phyloP scores from a whole-genome alignment of 371 early-diverging fungal species.

The Coemansia sp. region DNA sequence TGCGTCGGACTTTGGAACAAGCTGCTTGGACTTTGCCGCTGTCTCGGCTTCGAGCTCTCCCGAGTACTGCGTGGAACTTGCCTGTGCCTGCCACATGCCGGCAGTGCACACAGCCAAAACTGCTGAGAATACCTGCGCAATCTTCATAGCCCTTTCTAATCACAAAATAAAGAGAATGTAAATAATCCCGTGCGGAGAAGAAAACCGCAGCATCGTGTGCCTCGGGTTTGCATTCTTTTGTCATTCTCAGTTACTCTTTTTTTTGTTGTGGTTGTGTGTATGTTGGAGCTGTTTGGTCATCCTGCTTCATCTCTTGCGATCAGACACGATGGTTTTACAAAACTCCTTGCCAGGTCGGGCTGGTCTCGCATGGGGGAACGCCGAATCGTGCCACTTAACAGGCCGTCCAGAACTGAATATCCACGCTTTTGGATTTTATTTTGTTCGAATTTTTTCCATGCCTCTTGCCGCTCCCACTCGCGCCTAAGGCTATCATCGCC shows the following conservation, averaged over 20 bases:
- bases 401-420: slow-evolving; percentile 31
- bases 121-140: slow-evolving; percentile 7
- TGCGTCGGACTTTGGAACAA: slow-evolving; percentile 37
- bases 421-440: slow-evolving; percentile 38
- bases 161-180: not conserved
- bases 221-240: not conserved
- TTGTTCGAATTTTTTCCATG: slow-evolving; percentile 37
- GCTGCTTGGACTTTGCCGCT: slow-evolving; percentile 20
- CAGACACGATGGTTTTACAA: slow-evolving; percentile 50
- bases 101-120: slow-evolving; percentile 9
- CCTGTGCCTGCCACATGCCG: slow-evolving; percentile 10
- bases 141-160: not conserved
- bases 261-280: not conserved
- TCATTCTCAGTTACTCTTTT: not conserved
- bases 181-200: not conserved
- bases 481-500: not conserved
- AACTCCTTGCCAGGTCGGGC: slow-evolving; percentile 41
- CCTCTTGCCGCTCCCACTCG: not conserved
- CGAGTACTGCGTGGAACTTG: slow-evolving; percentile 6
- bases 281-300: slow-evolving; percentile 40
- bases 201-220: not conserved
- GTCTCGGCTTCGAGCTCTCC: slow-evolving; percentile 29
- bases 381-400: slow-evolving; percentile 27
- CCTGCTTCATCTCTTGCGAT: slow-evolving; percentile 39
- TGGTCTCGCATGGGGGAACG: slow-evolving; percentile 51